Evolutionary conservation across 139 green algal genomes (phyloP), one percentile per base, ranked within the genome.

Genomic region (Nannochloris sp.): DNA sequence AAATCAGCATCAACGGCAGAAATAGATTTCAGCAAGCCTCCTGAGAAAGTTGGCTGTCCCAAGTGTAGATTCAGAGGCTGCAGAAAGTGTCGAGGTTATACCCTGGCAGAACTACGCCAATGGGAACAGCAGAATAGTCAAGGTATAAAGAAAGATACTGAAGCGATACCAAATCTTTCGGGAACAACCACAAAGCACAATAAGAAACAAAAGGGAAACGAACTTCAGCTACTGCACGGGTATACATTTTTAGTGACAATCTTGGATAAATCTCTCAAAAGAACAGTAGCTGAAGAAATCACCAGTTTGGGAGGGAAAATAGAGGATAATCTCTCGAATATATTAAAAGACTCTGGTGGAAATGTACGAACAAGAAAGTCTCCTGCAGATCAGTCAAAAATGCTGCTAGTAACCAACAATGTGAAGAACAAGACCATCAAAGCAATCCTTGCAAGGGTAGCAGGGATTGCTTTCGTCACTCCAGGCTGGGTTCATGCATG

Each of bases 191-290:
- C 17, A 11, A 55, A 40, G 6, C 33, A 40, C 8, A 40, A 8
- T 9, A 40, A 40, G 33, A 40, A 40, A 40, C 33, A 12, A 8
- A 40, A 40, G 5, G 8, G 11, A 40, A 40, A 40, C 8, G 6
- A 40, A 40, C 33, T 40, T 6, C 46, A 23, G 46, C 46, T 2
- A 53, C 46, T 53, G 46, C 46, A 53, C 2, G 46, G n/a, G 12
- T 53, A 23, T 53, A 0, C 14, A 53, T 53, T 23, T 23, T 28
- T 53, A 3, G n/a, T 53, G n/a, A 53, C 46, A 23, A 28, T 23
- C 46, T 53, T 53, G 46, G 46, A 23, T 10, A 40, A 40, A 40
- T 40, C 68, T 43, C 71, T 6, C 26, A 55, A 12, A 78, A 74
- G n/a, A 57, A 64, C 10, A 5, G 33, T 40, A 12, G 4, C 11